A percentile compares a stretch with the other conserved stretches of the same genome.
Evolutionary conservation across 1,139 yeast species (phyloP).

Genomic region (Magnusiomyces magnusii): DNA sequence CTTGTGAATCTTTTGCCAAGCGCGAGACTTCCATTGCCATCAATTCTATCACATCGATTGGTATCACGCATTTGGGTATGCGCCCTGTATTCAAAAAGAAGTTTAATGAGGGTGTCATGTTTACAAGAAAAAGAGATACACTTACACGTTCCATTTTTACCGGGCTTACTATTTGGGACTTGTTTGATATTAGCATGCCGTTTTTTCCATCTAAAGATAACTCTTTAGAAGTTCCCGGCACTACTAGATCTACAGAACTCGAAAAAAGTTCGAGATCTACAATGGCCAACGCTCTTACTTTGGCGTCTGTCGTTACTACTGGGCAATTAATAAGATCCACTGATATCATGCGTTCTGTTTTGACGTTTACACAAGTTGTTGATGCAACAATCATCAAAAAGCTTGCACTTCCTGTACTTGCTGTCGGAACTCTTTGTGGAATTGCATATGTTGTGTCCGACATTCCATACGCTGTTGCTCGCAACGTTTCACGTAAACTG

Average conservation of each 20-base stretch:
- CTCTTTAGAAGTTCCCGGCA: not conserved
- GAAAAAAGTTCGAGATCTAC: slow-evolving; percentile 26
- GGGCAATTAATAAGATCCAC: slow-evolving; percentile 28
- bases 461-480: slow-evolving; percentile 82
- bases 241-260: slow-evolving; percentile 33
- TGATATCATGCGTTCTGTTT: slow-evolving; percentile 26
- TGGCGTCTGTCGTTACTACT: slow-evolving; percentile 37
- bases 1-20: slow-evolving; percentile 65
- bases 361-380: slow-evolving; percentile 20
- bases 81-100: slow-evolving; percentile 48
- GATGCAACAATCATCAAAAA: slow-evolving; percentile 27
- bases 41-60: slow-evolving; percentile 54
- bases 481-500: slow-evolving; percentile 71
- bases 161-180: slow-evolving; percentile 56
- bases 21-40: slow-evolving; percentile 52
- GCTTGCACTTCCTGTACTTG: slow-evolving; percentile 41
- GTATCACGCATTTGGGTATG: slow-evolving; percentile 41
- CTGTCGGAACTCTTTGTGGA: slow-evolving; percentile 51
- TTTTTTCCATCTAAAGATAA: slow-evolving; percentile 3
- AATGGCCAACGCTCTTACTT: slow-evolving; percentile 35
- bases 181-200: slow-evolving; percentile 47
- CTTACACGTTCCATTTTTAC: slow-evolving; percentile 52
- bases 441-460: slow-evolving; percentile 64
- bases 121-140: slow-evolving; percentile 61
- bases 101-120: slow-evolving; percentile 79